Conservation (phyloP, 768 basidiomycete genomes). For the Lactifluus piperatus region DNA sequence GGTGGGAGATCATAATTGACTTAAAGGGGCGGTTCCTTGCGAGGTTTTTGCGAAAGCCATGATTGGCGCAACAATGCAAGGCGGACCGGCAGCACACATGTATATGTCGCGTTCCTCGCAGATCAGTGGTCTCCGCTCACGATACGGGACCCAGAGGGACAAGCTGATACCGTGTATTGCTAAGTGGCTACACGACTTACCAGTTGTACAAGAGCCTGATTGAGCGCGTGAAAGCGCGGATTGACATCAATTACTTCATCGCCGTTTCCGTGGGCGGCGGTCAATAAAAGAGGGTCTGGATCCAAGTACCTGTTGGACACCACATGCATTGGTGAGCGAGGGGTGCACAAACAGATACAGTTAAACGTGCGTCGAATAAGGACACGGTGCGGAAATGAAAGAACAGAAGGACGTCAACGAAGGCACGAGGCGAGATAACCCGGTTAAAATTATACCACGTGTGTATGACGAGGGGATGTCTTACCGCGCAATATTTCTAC, state of each 20-base stretch:
- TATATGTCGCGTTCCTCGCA: conserved; percentile 6
- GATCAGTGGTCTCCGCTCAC: conserved; percentile 6
- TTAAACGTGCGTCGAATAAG: conserved; percentile 9
- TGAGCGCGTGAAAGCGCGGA: conserved; percentile 86
- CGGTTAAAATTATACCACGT: conserved; percentile 13
- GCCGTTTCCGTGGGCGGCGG: conserved; percentile 46
- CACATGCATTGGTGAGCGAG: conserved; percentile 8
- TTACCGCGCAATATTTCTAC: conserved; percentile 79
- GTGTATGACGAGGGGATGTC: conserved; percentile 20
- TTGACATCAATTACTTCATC: conserved; percentile 47
- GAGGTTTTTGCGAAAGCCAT: conserved; percentile 7
- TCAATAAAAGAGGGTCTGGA: conserved; percentile 85
- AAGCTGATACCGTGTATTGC: not conserved
- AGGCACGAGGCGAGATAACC: conserved; percentile 8
- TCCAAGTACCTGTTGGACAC: conserved; percentile 62
- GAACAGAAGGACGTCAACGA: conserved; percentile 16
- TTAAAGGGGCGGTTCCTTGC: not conserved
- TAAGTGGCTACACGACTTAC: conserved; percentile 38
- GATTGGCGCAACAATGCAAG: conserved; percentile 12
- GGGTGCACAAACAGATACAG: conserved; percentile 13
- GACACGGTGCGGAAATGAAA: conserved; percentile 20
- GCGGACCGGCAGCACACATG: conserved; percentile 5
- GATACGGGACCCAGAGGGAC: not conserved
- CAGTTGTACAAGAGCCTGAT: conserved; percentile 90
- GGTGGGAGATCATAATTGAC: conserved; percentile 1